Base-by-base conservation (phyloP, 2,329 filamentous ascomycete species). In the Lecanicillium sp. region DNA sequence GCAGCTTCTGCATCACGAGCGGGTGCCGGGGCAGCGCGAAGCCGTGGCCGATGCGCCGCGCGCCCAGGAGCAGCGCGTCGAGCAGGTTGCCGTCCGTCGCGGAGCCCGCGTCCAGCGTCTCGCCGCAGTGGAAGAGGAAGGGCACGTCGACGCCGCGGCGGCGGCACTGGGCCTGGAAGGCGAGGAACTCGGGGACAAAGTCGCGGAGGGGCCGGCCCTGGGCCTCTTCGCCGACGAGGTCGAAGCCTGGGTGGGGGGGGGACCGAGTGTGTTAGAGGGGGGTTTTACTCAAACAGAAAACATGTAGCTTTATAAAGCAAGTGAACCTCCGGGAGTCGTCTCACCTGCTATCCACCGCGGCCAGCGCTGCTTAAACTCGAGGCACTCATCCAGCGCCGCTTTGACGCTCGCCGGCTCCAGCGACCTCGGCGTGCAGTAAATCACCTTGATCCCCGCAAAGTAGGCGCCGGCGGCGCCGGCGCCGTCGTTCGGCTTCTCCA, bases 81-180 rank as follows among this genome's bases (percentile, higher is more conserved):
- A 83, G 71, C 0, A 90, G 67, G 59, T 89, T 90, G 15, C 75
- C 80, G 53, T 88, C 81, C 1, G 75, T 73, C 5, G 80, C 76
- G 20, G 73, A 75, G 30, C 83, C 84, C 8, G 77, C 73, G 24
- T 87, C 81, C 4, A 87, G 70, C 1, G 85, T 87, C 66, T 90
- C 86, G 20, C 85, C 86, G 54, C 85, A 87, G 64, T 90, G 85
- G 58, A 89, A 86, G 32, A 89, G 68, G 58, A 88, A 87, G 0
- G 85, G 85, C 3, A 89, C 84, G 0, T 80, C 71, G 4, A 84
- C 51, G 0, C 59, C 56, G 1, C 69, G 60, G 1, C 54, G 49
- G 5, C 64, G 58, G 63, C 83, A 87, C 1, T 70, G 64, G 24
- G 68, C 56, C 44, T 72, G 66, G 58, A 86, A 86, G 1, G 69